A percentile compares a stretch with the other conserved stretches of the same genome.
These are phyloP conservation scores for Colletotrichum truncatum DNA, from an alignment of 2,329 filamentous ascomycete genomes.

Conservation along the genomic window DNA sequence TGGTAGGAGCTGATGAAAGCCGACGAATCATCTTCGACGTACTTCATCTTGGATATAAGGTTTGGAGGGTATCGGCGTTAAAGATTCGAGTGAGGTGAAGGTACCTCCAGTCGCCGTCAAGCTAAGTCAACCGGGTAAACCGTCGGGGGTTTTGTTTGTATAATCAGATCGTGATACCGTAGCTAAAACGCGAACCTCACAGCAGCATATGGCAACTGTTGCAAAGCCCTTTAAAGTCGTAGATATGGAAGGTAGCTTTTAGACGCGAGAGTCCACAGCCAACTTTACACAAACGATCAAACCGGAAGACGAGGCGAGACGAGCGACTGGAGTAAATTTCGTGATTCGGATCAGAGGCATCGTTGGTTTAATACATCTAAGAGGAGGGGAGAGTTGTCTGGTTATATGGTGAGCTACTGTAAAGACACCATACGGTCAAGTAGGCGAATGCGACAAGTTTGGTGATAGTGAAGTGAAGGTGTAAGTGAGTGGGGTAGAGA, in stretches of 20 bases:
- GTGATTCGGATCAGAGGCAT: conserved; percentile 66
- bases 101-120: conserved; percentile 45
- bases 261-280: conserved; percentile 52
- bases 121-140: conserved; percentile 43
- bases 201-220: conserved; percentile 46
- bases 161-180: conserved; percentile 43
- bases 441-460: conserved; percentile 20
- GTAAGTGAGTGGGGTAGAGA: background rate
- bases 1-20: conserved; percentile 57
- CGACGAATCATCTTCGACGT: conserved; percentile 61
- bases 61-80: conserved; percentile 10
- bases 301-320: conserved; percentile 70
- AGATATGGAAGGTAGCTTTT: conserved; percentile 52
- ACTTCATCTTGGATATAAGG: conserved; percentile 63
- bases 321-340: conserved; percentile 67
- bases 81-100: conserved; percentile 32
- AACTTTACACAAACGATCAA: conserved; percentile 64
- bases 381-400: conserved; percentile 37
- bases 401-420: conserved; percentile 42
- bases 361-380: conserved; percentile 49
- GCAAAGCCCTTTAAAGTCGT: conserved; percentile 50
- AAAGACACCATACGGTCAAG: conserved; percentile 38
- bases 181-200: conserved; percentile 48
- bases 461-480: conserved; percentile 17
- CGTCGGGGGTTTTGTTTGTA: conserved; percentile 34